phyloP scores from a whole-genome alignment of 2,329 filamentous ascomycete genomes.

The Alternaria brassicae region DNA sequence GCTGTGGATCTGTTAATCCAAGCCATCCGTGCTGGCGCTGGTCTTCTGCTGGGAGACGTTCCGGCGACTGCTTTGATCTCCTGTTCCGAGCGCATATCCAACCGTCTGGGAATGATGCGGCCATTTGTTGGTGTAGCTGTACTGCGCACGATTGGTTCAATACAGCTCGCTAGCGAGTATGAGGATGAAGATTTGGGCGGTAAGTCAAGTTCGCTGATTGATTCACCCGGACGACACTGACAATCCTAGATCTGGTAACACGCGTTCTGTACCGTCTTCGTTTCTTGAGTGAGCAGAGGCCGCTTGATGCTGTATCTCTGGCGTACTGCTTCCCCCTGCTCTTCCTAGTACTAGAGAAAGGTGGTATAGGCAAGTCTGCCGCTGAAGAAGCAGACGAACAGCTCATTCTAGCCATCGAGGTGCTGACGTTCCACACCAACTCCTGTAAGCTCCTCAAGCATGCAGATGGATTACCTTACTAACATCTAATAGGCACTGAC shows the following conservation, averaged over 20 bases:
- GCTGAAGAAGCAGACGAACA: constrained; percentile 87
- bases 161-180: constrained; percentile 73
- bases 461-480: constrained; percentile 13
- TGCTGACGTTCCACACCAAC: constrained; percentile 86
- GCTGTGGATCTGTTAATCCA: constrained; percentile 77
- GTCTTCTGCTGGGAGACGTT: constrained; percentile 79
- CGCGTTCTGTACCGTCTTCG: constrained; percentile 88
- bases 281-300: constrained; percentile 90
- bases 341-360: constrained; percentile 77
- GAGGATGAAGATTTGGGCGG: constrained; percentile 78
- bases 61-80: constrained; percentile 80
- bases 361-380: constrained; percentile 72
- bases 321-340: constrained; percentile 87
- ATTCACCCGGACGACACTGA: constrained; percentile 21
- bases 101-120: constrained; percentile 76
- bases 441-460: constrained; percentile 60
- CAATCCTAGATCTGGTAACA: constrained; percentile 69
- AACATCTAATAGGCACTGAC: constrained; percentile 62
- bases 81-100: constrained; percentile 76
- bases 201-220: constrained; percentile 33
- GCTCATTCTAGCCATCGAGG: constrained; percentile 84
- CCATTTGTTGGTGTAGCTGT: constrained; percentile 89
- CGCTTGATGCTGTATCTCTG: constrained; percentile 86
- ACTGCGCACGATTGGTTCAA: constrained; percentile 77
- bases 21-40: constrained; percentile 79